These are phyloP conservation scores for Dryas octopetala DNA, from an alignment of 306 rosid genomes.

Conservation along the genomic window DNA sequence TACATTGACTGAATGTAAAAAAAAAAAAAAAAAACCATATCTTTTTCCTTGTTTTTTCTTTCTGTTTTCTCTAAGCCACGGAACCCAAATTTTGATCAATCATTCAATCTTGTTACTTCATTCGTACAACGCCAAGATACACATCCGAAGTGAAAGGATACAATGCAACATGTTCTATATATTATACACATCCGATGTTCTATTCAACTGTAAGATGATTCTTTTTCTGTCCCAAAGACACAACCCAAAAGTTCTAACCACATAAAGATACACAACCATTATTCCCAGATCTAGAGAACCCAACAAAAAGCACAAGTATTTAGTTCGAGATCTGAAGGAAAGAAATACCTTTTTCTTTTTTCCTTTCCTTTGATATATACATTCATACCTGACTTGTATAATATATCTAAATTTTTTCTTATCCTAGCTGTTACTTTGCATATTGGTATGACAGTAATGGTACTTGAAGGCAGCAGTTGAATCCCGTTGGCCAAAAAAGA, in stretches of 20 bases:
- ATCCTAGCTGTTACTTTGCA: slow-evolving; percentile 22
- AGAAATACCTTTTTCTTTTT: background rate
- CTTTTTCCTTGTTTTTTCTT: too few relatives aligned
- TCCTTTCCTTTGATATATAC: slow-evolving; percentile 26
- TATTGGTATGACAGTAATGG: background rate
- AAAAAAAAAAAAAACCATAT: background rate
- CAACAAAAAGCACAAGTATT: background rate
- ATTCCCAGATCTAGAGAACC: background rate
- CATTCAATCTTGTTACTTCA: background rate
- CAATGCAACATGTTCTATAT: background rate
- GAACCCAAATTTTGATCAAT: too few relatives aligned
- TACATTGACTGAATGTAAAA: too few relatives aligned
- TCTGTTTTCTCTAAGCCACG: background rate
- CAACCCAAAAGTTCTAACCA: background rate
- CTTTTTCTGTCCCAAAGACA: slow-evolving; percentile 1
- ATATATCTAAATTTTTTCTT: slow-evolving; percentile 20
- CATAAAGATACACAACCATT: background rate
- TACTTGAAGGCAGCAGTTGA: slow-evolving; percentile 2
- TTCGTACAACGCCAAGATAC: background rate
- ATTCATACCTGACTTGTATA: slow-evolving; percentile 32
- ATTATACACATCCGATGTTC: background rate
- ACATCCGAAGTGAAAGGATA: background rate
- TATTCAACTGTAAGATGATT: background rate
- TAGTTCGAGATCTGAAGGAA: background rate
- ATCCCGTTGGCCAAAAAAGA: background rate